Base-by-base conservation (phyloP, 176 grass and related monocot species). In the Chloris gayana region DNA sequence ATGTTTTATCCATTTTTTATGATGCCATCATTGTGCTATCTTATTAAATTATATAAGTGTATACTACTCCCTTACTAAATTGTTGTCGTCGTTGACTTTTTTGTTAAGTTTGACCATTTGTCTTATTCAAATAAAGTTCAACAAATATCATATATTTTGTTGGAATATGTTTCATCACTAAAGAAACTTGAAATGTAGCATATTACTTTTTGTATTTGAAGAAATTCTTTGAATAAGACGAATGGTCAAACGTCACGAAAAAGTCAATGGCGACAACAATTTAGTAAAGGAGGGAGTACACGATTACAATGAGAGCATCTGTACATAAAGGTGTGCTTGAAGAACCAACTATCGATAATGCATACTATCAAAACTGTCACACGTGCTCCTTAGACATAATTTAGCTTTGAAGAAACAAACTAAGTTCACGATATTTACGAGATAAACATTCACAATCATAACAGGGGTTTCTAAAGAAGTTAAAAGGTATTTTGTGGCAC, bases 301-400 rank as follows among this genome's bases (percentile, higher is more conserved):
- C 58, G 24, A 42, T 38, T 61, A 67, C 22, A 57, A 37, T 32
- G 38, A 8, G 24, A 65, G 44, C 18, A 49, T 24, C 46, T 47
- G 4, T 73, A 45, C 13, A 54, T 32, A 26, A 65, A 72, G 17
- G 33, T 46, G 56, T 72, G n/a, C 11, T 66, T 25, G 66, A 57
- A 11, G 53, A 4, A 6, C 77, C n/a, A 54, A n/a, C 26, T 27
- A 67, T 15, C 37, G 30, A 79, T 62, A 67, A 44, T 39, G 34
- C 72, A n/a, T 15, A 24, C 30, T 82, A 34, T 27, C 45, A 31
- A 17, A 45, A 45, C 59, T 57, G 39, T 7, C 47, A 31, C 61
- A 75, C 25, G 15, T 68, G 15, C 35, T 81, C 67, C 19, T 70
- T 18, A 80, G 45, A 82, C 31, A 66, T 27, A 56, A 78, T 1